phyloP scores from a whole-genome alignment of 352 stramenopile genomes.

The Phytophthora hybrid region DNA sequence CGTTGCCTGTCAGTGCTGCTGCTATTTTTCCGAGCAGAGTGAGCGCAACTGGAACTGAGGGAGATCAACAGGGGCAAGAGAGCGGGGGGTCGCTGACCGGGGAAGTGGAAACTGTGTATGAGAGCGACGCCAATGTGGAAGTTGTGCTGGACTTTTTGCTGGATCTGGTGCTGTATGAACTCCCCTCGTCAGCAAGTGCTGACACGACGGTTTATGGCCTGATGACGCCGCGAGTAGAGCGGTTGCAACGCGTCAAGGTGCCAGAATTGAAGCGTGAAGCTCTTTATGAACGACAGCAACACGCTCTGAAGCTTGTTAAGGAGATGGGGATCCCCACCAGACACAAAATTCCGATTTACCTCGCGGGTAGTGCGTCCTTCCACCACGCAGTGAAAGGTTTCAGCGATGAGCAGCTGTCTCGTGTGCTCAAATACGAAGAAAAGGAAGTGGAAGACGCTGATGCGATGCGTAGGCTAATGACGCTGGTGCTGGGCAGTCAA shows the following conservation, averaged over 20 bases:
- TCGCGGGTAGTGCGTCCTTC: constrained; percentile 65
- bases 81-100: constrained; percentile 1
- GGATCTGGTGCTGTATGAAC: constrained; percentile 71
- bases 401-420: constrained; percentile 70
- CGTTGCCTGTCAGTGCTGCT: constrained; percentile 48
- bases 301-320: constrained; percentile 72
- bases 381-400: constrained; percentile 78
- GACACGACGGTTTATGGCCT: constrained; percentile 48
- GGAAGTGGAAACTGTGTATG: constrained; percentile 11
- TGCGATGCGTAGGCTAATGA: constrained; percentile 51
- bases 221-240: constrained; percentile 55
- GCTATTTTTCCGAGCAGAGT: constrained; percentile 22
- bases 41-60: neutral
- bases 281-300: constrained; percentile 69
- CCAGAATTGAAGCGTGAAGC: constrained; percentile 50
- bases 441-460: constrained; percentile 52
- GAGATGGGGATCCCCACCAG: constrained; percentile 48
- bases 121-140: constrained; percentile 40
- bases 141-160: constrained; percentile 77
- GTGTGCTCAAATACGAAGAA: constrained; percentile 69
- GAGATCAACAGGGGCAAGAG: constrained; percentile 2
- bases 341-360: constrained; percentile 58
- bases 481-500: constrained; percentile 71
- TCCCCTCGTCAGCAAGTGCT: constrained; percentile 17
- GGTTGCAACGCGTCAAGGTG: constrained; percentile 57